Evolutionary conservation across 228 moss, liverwort and hornwort genomes (phyloP).

Genomic region (Sphagnum magellanicum): DNA sequence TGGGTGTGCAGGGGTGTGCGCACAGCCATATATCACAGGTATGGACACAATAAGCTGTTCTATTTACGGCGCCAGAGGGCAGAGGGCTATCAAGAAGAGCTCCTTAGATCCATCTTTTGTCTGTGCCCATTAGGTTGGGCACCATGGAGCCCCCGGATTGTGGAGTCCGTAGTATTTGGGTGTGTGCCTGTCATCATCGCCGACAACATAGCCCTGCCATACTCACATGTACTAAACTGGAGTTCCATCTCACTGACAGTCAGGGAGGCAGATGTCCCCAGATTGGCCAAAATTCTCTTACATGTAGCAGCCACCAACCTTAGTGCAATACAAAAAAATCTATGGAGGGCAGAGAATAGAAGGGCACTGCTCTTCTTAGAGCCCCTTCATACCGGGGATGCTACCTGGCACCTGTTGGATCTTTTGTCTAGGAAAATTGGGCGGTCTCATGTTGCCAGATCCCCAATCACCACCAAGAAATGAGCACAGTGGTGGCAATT

Average conservation of each 20-base stretch:
- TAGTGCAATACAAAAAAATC: slow-evolving; percentile 62
- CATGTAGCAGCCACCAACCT: slow-evolving; percentile 67
- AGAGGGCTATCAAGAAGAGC: slow-evolving; percentile 62
- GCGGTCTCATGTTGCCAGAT: too few species aligned
- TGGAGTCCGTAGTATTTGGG: slow-evolving; percentile 75
- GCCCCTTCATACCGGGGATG: slow-evolving; percentile 59
- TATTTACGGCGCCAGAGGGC: slow-evolving; percentile 60
- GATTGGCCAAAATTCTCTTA: slow-evolving; percentile 60
- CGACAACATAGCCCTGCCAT: slow-evolving; percentile 75
- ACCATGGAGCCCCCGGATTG: slow-evolving; percentile 98
- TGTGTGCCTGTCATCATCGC: slow-evolving; percentile 95
- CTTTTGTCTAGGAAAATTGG: slow-evolving; percentile 46
- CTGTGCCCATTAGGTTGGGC: slow-evolving; percentile 94
- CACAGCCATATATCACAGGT: slow-evolving; percentile 60
- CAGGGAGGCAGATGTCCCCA: slow-evolving; percentile 57
- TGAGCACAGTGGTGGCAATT: too few species aligned
- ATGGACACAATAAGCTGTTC: slow-evolving; percentile 57
- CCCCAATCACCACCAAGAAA: too few species aligned
- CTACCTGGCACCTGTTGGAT: slow-evolving; percentile 80
- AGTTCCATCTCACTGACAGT: slow-evolving; percentile 61
- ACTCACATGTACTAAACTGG: slow-evolving; percentile 74
- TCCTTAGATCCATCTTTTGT: slow-evolving; percentile 75
- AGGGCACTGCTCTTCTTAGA: slow-evolving; percentile 59
- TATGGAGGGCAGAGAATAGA: slow-evolving; percentile 69
- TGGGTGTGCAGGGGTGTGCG: slow-evolving; percentile 57